Evolutionary conservation across 2,329 filamentous ascomycete genomes (phyloP).

Genomic region (Acephala macrosclerotiorum): DNA sequence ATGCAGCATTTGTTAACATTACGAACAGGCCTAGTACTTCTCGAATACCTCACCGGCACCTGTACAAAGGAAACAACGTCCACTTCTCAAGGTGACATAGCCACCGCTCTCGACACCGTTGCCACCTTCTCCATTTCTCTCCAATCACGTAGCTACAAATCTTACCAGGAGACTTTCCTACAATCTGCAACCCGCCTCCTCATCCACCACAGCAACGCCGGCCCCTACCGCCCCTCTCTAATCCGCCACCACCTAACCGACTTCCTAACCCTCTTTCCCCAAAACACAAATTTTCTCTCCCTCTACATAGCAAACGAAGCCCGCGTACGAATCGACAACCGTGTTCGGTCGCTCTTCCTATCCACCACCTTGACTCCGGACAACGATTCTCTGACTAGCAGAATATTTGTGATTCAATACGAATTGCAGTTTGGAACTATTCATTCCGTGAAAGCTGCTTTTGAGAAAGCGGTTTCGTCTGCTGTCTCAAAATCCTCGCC

Average conservation of each 20-base stretch:
- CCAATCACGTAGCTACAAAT: conserved; percentile 42
- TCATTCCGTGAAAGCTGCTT: conserved; percentile 61
- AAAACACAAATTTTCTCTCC: conserved; percentile 78
- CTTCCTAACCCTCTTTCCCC: conserved; percentile 71
- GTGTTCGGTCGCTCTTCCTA: conserved; percentile 71
- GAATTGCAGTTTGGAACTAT: conserved; percentile 59
- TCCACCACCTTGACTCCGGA: conserved; percentile 45
- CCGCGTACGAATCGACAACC: conserved; percentile 76
- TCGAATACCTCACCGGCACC: conserved; percentile 65
- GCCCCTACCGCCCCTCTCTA: conserved; percentile 71
- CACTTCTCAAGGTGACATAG: conserved; percentile 61
- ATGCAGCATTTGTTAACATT: conserved; percentile 3
- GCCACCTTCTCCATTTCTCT: conserved; percentile 53
- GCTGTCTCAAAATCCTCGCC: conserved; percentile 47
- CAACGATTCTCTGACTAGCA: conserved; percentile 52
- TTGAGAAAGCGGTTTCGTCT: conserved; percentile 57
- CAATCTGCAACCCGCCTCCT: conserved; percentile 74
- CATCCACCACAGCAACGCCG: conserved; percentile 64
- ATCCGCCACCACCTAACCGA: conserved; percentile 67
- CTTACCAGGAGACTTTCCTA: conserved; percentile 68
- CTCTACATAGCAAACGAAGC: conserved; percentile 78
- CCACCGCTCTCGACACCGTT: conserved; percentile 54
- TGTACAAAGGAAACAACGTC: conserved; percentile 52
- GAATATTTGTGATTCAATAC: conserved; percentile 61
- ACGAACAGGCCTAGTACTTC: conserved; percentile 56